Conservation (phyloP, 2,329 filamentous ascomycete genomes). For the Penicillium sp. region DNA sequence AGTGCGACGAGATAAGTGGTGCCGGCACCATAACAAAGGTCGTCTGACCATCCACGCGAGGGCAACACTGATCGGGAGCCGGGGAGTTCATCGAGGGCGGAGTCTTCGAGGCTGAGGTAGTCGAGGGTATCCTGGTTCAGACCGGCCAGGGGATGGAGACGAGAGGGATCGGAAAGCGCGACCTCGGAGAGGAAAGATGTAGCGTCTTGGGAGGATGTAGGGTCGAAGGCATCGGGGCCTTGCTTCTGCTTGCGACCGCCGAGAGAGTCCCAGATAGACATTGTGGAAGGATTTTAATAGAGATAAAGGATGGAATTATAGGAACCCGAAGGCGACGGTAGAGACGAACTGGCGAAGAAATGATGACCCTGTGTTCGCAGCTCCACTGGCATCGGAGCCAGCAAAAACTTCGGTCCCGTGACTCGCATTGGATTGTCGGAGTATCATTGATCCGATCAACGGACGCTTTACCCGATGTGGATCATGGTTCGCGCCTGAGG, state of each 20-base stretch:
- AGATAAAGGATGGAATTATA: conserved; percentile 28
- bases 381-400: conserved; percentile 27
- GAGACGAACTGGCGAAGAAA: conserved; percentile 13
- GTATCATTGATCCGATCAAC: conserved; percentile 20
- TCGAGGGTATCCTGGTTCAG: conserved; percentile 91
- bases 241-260: conserved; percentile 62
- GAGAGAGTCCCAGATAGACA: conserved; percentile 64
- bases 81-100: conserved; percentile 80
- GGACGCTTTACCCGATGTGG: conserved; percentile 25
- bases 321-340: conserved; percentile 23
- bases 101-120: conserved; percentile 93
- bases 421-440: conserved; percentile 23
- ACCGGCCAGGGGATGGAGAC: conserved; percentile 90
- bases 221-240: conserved; percentile 65
- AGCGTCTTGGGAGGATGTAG: conserved; percentile 74
- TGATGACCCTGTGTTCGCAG: conserved; percentile 27
- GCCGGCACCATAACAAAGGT: conserved; percentile 96
- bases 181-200: conserved; percentile 80
- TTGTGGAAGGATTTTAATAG: conserved; percentile 34
- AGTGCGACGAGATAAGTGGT: conserved; percentile 90
- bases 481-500: conserved; percentile 23
- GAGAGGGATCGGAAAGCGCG: conserved; percentile 79
- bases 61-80: conserved; percentile 86
- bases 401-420: conserved; percentile 46
- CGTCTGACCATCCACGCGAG: conserved; percentile 95